Evolutionary conservation across 2,329 filamentous ascomycete species (phyloP).

Genomic region (Tothia fuscella): DNA sequence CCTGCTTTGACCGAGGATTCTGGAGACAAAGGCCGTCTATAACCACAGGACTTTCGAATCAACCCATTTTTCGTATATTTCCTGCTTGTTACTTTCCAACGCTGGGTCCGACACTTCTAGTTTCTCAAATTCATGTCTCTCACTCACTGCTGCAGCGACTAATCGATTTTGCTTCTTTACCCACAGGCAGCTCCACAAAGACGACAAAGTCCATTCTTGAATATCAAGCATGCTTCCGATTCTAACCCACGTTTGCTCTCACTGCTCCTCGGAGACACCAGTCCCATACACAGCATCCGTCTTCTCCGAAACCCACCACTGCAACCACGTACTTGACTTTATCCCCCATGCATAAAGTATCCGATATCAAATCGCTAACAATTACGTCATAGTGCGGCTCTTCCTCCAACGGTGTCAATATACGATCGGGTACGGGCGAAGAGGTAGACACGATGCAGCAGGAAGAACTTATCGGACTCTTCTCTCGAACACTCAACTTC

Average conservation of each 20-base stretch:
- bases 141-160: conserved; percentile 26
- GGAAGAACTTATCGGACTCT: conserved; percentile 72
- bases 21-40: not conserved
- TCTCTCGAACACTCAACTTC: conserved; percentile 58
- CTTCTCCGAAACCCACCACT: conserved; percentile 32
- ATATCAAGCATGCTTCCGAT: conserved; percentile 22
- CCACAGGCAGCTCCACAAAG: not conserved
- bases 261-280: conserved; percentile 27
- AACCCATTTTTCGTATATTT: not conserved
- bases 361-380: conserved; percentile 18
- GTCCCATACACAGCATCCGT: conserved; percentile 30
- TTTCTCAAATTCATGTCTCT: conserved; percentile 13
- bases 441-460: conserved; percentile 49
- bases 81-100: not conserved
- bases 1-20: not conserved
- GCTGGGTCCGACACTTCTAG: conserved; percentile 4
- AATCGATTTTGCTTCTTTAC: conserved; percentile 16
- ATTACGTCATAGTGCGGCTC: conserved; percentile 32
- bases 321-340: conserved; percentile 32
- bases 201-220: too few species aligned
- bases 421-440: conserved; percentile 23
- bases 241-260: conserved; percentile 26
- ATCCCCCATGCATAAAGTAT: not conserved
- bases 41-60: not conserved
- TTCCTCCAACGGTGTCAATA: conserved; percentile 31